These are phyloP conservation scores for Flaveria ramosissima DNA, from an alignment of 129 eudicot species.

Conservation along the genomic window DNA sequence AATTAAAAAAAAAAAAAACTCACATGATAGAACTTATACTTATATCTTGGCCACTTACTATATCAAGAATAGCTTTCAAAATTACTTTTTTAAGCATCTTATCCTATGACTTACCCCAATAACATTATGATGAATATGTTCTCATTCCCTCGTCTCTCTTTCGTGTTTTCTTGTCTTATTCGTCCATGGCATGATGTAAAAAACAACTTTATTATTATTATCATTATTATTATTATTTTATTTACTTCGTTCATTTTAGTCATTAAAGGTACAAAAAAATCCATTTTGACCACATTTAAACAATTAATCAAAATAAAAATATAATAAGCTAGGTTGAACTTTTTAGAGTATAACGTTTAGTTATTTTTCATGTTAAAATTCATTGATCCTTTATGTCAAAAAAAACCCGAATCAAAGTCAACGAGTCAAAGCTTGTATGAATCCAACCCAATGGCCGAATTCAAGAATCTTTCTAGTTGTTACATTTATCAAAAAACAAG, in stretches of 20 bases:
- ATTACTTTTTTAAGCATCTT: constrained; percentile 30
- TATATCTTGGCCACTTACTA: not conserved
- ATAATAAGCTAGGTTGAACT: no score
- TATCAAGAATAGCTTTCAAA: not conserved
- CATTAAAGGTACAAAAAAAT: not conserved
- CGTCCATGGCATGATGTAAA: not conserved
- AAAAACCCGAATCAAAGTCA: constrained; percentile 9
- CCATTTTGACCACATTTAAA: no score
- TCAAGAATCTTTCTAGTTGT: not conserved
- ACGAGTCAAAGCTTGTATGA: no score
- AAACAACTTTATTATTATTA: no score
- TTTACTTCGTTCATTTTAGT: not conserved
- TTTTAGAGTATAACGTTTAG: not conserved
- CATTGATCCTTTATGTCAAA: not conserved
- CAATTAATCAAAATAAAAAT: no score
- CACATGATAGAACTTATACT: no score
- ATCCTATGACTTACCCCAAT: constrained; percentile 17
- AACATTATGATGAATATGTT: constrained; percentile 22
- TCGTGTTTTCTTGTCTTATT: constrained; percentile 17
- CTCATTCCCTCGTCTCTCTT: constrained; percentile 29
- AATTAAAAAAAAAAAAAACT: no score
- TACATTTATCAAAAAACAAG: not conserved
- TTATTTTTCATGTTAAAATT: no score
- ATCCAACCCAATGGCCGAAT: not conserved
- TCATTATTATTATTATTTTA: no score